phyloP scores from a whole-genome alignment of 2,329 filamentous ascomycete species.

The Cordyceps cicadae region DNA sequence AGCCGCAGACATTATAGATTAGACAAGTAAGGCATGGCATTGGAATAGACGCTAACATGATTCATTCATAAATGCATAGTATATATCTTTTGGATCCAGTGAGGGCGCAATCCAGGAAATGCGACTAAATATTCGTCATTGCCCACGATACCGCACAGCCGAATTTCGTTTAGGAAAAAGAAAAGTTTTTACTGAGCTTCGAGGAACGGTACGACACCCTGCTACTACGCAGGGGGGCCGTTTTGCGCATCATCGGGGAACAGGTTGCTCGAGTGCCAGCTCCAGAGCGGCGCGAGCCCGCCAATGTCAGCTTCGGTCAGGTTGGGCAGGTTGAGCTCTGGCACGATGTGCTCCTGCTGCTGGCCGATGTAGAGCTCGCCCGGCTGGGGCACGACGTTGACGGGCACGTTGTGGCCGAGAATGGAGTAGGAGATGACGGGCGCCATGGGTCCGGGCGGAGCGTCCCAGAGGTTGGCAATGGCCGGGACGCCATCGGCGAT shows the following conservation, averaged over 20 bases:
- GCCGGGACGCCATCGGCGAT: conserved; percentile 3
- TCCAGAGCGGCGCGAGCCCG: conserved; percentile 18
- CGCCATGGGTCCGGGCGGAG: not conserved
- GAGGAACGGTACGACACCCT: too few species aligned
- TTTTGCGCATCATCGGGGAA: conserved; percentile 14
- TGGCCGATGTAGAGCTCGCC: conserved; percentile 1
- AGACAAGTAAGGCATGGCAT: too few species aligned
- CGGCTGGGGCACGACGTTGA: conserved; percentile 3
- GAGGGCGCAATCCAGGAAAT: too few species aligned
- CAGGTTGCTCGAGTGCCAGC: conserved; percentile 18
- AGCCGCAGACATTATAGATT: too few species aligned
- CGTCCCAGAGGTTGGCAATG: conserved; percentile 10
- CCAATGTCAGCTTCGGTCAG: conserved; percentile 18
- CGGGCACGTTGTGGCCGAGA: conserved; percentile 9
- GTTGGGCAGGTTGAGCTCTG: conserved; percentile 16
- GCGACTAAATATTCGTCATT: too few species aligned
- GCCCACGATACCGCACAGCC: too few species aligned
- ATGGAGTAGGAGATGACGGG: conserved; percentile 9
- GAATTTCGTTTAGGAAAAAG: too few species aligned
- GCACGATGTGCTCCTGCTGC: conserved; percentile 2
- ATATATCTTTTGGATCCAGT: too few species aligned
- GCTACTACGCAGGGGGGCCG: not conserved
- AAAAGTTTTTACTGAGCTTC: too few species aligned
- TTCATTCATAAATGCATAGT: too few species aligned
- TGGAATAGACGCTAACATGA: too few species aligned